phyloP scores from a whole-genome alignment of 2,329 filamentous ascomycete genomes.

The Polychaeton citri region DNA sequence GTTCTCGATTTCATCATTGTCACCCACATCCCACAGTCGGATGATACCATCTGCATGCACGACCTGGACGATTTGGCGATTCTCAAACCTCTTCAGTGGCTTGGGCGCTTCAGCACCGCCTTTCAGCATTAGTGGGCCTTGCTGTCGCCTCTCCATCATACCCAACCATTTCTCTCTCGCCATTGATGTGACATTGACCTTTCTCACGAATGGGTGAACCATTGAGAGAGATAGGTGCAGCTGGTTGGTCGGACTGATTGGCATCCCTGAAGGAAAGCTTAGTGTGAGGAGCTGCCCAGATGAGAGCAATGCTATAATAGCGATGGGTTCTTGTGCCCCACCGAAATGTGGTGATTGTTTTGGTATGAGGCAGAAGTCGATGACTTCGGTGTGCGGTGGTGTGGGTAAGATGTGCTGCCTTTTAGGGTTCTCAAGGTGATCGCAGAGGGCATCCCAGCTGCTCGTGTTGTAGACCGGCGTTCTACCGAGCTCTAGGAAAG shows the following conservation, averaged over 20 bases:
- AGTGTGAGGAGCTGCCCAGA: constrained; percentile 83
- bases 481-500: constrained; percentile 75
- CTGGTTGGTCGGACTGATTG: constrained; percentile 85
- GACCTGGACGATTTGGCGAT: constrained; percentile 71
- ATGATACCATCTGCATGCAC: constrained; percentile 85
- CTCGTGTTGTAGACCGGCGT: constrained; percentile 89
- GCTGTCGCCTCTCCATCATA: constrained; percentile 69
- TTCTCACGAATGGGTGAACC: constrained; percentile 77
- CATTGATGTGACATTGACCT: constrained; percentile 57
- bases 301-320: constrained; percentile 62
- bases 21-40: constrained; percentile 84
- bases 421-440: constrained; percentile 68
- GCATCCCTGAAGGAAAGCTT: constrained; percentile 83
- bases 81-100: constrained; percentile 63
- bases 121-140: constrained; percentile 63
- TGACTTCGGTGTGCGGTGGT: constrained; percentile 62
- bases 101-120: constrained; percentile 64
- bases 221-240: constrained; percentile 78
- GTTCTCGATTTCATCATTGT: constrained; percentile 90
- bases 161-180: constrained; percentile 76
- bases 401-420: constrained; percentile 57
- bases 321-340: constrained; percentile 82
- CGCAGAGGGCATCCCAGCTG: constrained; percentile 68
- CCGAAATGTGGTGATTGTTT: constrained; percentile 72
- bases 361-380: constrained; percentile 73